Evolutionary conservation across 495 filamentous ascomycete genomes (phyloP).

Genomic region (Penicillium paxilli): DNA sequence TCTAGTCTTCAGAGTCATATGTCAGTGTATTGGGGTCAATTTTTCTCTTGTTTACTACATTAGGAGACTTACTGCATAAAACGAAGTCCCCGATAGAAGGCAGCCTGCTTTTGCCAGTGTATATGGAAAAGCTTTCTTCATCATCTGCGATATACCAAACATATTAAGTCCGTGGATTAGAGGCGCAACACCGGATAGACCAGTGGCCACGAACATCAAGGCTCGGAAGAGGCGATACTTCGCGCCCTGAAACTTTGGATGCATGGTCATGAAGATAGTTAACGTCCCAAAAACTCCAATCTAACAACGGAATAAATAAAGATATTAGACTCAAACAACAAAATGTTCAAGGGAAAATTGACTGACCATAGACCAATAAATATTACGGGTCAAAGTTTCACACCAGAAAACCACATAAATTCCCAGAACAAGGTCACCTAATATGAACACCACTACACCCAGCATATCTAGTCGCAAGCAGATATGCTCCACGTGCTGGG

Average conservation of each 20-base stretch:
- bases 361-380: conserved; percentile 29
- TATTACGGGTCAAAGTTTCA: conserved; percentile 13
- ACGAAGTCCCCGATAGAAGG: conserved; percentile 37
- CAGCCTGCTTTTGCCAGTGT: conserved; percentile 27
- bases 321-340: conserved; percentile 8
- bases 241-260: conserved; percentile 44
- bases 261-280: conserved; percentile 32
- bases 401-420: conserved; percentile 28
- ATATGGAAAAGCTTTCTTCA: conserved; percentile 32
- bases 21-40: no score
- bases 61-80: conserved; percentile 49
- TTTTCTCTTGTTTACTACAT: no score
- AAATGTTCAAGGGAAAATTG: conserved; percentile 7
- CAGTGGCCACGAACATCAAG: conserved; percentile 48
- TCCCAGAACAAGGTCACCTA: conserved; percentile 24
- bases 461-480: conserved; percentile 26
- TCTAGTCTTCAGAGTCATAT: conserved; percentile 28
- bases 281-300: conserved; percentile 27
- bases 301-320: conserved; percentile 13
- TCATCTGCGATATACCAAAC: conserved; percentile 44
- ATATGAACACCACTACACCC: conserved; percentile 18
- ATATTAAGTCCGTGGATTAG: conserved; percentile 39
- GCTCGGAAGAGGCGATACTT: conserved; percentile 43
- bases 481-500: conserved; percentile 17
- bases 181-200: conserved; percentile 46